These are phyloP conservation scores for Talaromyces amestolkiae DNA, from an alignment of 2,329 filamentous ascomycete genomes.

Conservation along the genomic window DNA sequence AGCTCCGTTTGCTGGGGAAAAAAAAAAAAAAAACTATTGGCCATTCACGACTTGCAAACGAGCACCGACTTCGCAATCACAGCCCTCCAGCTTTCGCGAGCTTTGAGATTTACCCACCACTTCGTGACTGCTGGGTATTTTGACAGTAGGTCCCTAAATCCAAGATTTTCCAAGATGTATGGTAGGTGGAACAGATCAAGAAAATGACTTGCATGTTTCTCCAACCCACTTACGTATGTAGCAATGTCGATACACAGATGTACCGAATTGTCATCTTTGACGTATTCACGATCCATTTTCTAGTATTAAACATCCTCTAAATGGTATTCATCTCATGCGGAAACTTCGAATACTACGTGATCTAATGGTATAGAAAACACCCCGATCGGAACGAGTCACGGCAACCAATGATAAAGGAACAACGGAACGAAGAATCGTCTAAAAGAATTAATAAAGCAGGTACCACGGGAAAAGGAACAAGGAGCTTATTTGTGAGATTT, in stretches of 20 bases:
- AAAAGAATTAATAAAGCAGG: not conserved
- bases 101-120: not conserved
- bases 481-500: not conserved
- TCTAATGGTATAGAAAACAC: too few species aligned
- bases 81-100: not conserved
- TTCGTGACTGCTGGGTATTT: not conserved
- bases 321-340: not conserved
- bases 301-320: not conserved
- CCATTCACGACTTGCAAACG: not conserved
- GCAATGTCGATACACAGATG: not conserved
- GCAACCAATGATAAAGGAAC: not conserved
- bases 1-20: too few species aligned
- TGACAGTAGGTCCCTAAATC: not conserved
- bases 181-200: conserved; percentile 4
- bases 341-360: too few species aligned
- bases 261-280: not conserved
- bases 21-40: too few species aligned
- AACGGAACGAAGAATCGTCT: not conserved
- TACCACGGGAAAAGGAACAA: not conserved
- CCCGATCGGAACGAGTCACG: not conserved
- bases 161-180: not conserved
- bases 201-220: not conserved
- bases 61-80: not conserved
- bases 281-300: not conserved
- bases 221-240: not conserved